Evolutionary conservation across 164 flowering plant genomes (phyloP), one percentile per base, ranked within the genome.

Genomic region (Annona squamosa): DNA sequence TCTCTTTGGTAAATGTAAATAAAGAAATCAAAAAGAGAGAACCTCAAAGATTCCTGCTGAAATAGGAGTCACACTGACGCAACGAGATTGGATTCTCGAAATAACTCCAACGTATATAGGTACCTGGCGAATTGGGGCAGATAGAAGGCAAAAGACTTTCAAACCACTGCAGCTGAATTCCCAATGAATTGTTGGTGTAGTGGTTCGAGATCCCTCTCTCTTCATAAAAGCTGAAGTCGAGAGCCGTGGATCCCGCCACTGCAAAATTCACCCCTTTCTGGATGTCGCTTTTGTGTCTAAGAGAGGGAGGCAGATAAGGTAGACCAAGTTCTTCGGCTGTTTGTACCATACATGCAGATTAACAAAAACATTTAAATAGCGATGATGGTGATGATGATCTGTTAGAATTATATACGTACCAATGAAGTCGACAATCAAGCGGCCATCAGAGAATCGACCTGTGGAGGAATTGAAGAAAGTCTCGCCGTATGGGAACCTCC

Each of bases 361-460:
- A 48, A 48, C 57, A 48, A 48, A 5, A 26, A 26, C 37, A 26
- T 26, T 26, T 26, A 26, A 26, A 26, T 26, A 26, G 37, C 37
- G 37, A 26, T 1, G 37, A 26, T 1, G 37, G 1, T 1, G 37
- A 26, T 1, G 37, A 26, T 26, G 37, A 26, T 26, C 37, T 26
- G 37, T 26, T 26, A 26, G 37, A 26, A 26, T 0, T 26, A 26
- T 26, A 42, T 18, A 56, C 61, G 1, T 56, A 56, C 61, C 61
- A 16, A 56, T 56, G 69, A 83, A 89, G 72, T 91, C 93, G 56
- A 91, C 78, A 16, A 91, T 83, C 4, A 89, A 76, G 0, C 88
- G 84, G 2, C 97, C 97, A 65, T 89, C 82, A 42, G 86, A 83
- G 77, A 79, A 83, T 0, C 91, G 82, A 67, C 82, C 80, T 1